These are phyloP conservation scores for Puccinia horiana DNA, from an alignment of 1,284 basidiomycete species.

Conservation along the genomic window DNA sequence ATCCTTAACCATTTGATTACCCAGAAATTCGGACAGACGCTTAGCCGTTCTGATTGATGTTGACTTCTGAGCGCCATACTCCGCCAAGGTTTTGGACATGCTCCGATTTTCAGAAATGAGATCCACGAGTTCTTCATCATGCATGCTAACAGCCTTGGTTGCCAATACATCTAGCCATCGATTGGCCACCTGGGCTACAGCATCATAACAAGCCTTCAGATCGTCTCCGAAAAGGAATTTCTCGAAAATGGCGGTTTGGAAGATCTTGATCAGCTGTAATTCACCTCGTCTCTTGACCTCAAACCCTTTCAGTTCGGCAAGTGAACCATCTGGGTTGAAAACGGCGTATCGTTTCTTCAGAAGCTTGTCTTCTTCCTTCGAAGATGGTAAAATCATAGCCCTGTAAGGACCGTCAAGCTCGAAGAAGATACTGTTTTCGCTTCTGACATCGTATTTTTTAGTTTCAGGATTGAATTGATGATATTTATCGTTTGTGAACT, in stretches of 20 bases:
- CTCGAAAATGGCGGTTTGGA: constrained; percentile 98
- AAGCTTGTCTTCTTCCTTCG: constrained; percentile 98
- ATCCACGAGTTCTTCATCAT: constrained; percentile 91
- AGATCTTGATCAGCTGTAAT: constrained; percentile 98
- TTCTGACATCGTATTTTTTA: constrained; percentile 81
- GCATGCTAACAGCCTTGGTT: constrained; percentile 77
- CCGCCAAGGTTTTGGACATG: constrained; percentile 94
- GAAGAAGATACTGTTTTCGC: constrained; percentile 99
- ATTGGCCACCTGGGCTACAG: constrained; percentile 89
- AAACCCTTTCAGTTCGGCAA: constrained; percentile 97
- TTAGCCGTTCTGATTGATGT: constrained; percentile 96
- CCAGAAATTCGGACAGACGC: constrained; percentile 93
- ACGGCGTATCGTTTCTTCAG: constrained; percentile 99
- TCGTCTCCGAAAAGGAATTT: constrained; percentile 91
- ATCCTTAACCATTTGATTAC: constrained; percentile 98
- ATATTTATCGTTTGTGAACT: constrained; percentile 98
- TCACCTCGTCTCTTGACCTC: constrained; percentile 98
- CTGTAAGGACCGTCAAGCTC: constrained; percentile 98
- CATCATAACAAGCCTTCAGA: constrained; percentile 90
- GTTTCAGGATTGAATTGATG: constrained; percentile 81
- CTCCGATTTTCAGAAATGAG: constrained; percentile 98
- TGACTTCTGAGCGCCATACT: constrained; percentile 95
- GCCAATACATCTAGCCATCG: constrained; percentile 97
- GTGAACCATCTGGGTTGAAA: constrained; percentile 96
- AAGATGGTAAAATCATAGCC: constrained; percentile 98